These are phyloP conservation scores for Tylopilus sp. DNA, from an alignment of 768 basidiomycete genomes.

Conservation along the genomic window DNA sequence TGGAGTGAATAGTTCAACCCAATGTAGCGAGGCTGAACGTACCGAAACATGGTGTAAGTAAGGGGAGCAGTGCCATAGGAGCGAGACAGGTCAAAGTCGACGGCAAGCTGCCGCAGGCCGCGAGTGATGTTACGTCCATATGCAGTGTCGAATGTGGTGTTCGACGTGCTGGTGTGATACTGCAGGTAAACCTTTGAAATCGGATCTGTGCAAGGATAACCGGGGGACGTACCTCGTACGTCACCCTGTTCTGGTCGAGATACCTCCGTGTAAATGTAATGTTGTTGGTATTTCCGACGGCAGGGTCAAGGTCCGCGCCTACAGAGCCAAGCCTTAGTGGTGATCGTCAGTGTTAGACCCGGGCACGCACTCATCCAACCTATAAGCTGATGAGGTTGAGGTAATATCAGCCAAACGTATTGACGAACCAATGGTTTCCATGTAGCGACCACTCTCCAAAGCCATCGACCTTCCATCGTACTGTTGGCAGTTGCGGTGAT, in stretches of 20 bases:
- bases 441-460: constrained; percentile 82
- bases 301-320: constrained; percentile 48
- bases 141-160: constrained; percentile 58
- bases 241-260: constrained; percentile 75
- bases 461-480: constrained; percentile 31
- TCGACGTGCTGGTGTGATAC: constrained; percentile 62
- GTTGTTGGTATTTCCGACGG: constrained; percentile 39
- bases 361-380: constrained; percentile 61
- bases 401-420: not conserved
- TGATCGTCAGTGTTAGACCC: not conserved
- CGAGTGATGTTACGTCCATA: constrained; percentile 50
- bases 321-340: not conserved
- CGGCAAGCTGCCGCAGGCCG: constrained; percentile 50
- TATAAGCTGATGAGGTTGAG: not conserved
- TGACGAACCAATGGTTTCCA: constrained; percentile 81
- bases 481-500: constrained; percentile 26
- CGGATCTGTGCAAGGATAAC: not conserved
- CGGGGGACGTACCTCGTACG: constrained; percentile 52
- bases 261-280: constrained; percentile 69
- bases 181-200: constrained; percentile 21
- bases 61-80: constrained; percentile 72
- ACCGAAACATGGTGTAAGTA: constrained; percentile 68
- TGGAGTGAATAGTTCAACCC: not conserved
- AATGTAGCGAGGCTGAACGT: constrained; percentile 12
- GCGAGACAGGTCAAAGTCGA: constrained; percentile 58